Percentiles rank a stretch among this genome's conserved stretches.
Evolutionary conservation across 148 eudicot genomes (phyloP).

Genomic region (Heliosperma pusillum): DNA sequence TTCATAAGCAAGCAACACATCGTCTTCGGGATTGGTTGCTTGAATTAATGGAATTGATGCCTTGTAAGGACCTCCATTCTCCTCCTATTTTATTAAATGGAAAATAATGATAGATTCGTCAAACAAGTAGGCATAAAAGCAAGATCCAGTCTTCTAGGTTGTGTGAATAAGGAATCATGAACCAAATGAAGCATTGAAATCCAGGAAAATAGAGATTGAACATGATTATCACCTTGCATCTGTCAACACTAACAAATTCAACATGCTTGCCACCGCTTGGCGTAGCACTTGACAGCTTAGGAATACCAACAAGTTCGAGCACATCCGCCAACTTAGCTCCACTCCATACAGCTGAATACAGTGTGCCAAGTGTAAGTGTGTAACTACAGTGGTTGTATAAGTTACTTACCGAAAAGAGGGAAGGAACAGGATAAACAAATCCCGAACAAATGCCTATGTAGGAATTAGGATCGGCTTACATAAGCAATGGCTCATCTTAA

Average conservation of each 20-base stretch:
- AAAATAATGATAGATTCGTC: background rate
- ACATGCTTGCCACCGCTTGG: conserved; percentile 85
- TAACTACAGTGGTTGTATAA: conserved; percentile 6
- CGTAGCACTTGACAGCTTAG: conserved; percentile 53
- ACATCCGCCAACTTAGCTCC: conserved; percentile 95
- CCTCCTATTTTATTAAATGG: conserved; percentile 47
- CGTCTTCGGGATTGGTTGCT: conserved; percentile 85
- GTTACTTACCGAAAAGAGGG: background rate
- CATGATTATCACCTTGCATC: conserved; percentile 64
- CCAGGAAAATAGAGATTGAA: background rate
- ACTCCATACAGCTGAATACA: conserved; percentile 75
- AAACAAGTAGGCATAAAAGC: background rate
- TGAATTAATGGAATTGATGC: conserved; percentile 80
- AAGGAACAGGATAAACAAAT: background rate
- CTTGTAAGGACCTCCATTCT: conserved; percentile 90
- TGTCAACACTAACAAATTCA: conserved; percentile 92
- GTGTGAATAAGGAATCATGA: background rate
- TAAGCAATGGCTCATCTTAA: conserved; percentile 4
- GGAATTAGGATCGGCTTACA: background rate
- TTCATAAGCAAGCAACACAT: conserved; percentile 90
- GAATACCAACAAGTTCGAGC: conserved; percentile 78
- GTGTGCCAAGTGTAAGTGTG: conserved; percentile 10
- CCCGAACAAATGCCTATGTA: background rate
- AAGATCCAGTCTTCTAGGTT: background rate
- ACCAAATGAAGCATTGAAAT: background rate